These are phyloP conservation scores for Phytophthora sojae DNA, from an alignment of 352 stramenopile species.

Conservation along the genomic window DNA sequence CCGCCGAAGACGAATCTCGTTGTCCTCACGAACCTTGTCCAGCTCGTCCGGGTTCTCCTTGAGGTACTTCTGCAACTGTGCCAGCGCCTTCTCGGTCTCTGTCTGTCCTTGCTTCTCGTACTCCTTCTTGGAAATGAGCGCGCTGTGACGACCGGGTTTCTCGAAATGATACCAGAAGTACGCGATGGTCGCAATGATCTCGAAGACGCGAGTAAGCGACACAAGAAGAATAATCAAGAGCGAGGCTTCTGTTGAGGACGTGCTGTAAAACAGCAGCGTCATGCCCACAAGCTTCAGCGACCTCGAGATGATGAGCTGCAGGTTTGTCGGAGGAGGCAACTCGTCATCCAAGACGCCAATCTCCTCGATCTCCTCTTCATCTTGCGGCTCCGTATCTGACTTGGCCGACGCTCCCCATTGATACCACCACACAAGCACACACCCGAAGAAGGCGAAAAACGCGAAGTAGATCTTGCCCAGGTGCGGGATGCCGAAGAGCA, in stretches of 20 bases:
- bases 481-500: slow-evolving; percentile 79
- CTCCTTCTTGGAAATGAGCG: slow-evolving; percentile 78
- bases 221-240: slow-evolving; percentile 75
- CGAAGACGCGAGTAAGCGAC: slow-evolving; percentile 73
- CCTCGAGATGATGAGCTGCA: slow-evolving; percentile 69
- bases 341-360: slow-evolving; percentile 73
- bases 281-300: slow-evolving; percentile 67
- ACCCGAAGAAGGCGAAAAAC: slow-evolving; percentile 79
- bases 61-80: slow-evolving; percentile 70
- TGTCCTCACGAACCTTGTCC: slow-evolving; percentile 83
- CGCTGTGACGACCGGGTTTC: slow-evolving; percentile 65
- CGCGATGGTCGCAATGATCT: slow-evolving; percentile 68
- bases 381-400: slow-evolving; percentile 50
- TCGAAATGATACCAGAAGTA: slow-evolving; percentile 91
- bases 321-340: slow-evolving; percentile 62
- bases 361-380: slow-evolving; percentile 74
- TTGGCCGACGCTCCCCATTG: slow-evolving; percentile 77
- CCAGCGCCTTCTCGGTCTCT: slow-evolving; percentile 81
- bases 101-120: slow-evolving; percentile 71
- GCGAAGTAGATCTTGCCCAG: slow-evolving; percentile 89
- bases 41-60: slow-evolving; percentile 75
- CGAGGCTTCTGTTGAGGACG: slow-evolving; percentile 79
- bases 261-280: slow-evolving; percentile 83
- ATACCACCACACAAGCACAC: slow-evolving; percentile 86
- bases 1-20: slow-evolving; percentile 79